Evolutionary conservation across 1,284 basidiomycete species (phyloP), one percentile per base, ranked within the genome.

Genomic region (Cryptococcus depauperatus): DNA sequence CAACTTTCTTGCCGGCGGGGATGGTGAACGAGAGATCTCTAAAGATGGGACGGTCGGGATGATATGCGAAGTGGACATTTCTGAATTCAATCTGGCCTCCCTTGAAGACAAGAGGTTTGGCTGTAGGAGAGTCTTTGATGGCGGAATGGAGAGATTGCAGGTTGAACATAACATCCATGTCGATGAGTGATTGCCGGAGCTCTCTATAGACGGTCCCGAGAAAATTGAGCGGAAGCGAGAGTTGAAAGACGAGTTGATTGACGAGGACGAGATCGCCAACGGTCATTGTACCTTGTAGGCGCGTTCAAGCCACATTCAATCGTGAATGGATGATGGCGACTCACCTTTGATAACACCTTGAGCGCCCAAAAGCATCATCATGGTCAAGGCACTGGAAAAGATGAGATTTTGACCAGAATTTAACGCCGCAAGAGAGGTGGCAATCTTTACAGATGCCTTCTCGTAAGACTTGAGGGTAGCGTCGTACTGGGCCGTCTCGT

Each of bases 181-280:
- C 93, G 39, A 97, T 78, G 37, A 98, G 72, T 62, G 88, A 92
- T 66, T 98, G 95, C 27, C 91, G 76, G 65, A 97, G 79, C 70
- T 98, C 93, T 41, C 95, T 84, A 63, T 98, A 98, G 39, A 98
- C 92, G 0, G 89, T 89, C 0, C 93, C 93, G 45, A 98, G 74
- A 72, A 98, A 98, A 73, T 97, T 97, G 52, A 98, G 79, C 2
- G 93, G 93, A 19, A 98, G 74, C 1, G 89, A 93, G 0, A 98
- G 75, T 68, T 98, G 95, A 75, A 98, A 98, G 30, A 98, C 91
- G n/a, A 98, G 78, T 66, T 97, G 93, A 69, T 98, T 98, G 59
- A 95, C 85, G 86, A 98, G 95, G 52, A 98, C 95, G 18, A 98
- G 78, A 65, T 98, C 93, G 9, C 93, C 95, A 21, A 98, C 79